Percentiles rank a stretch among this genome's conserved stretches.
Evolutionary conservation across 2,329 filamentous ascomycete genomes (phyloP).

Genomic region (Beauveria australis): DNA sequence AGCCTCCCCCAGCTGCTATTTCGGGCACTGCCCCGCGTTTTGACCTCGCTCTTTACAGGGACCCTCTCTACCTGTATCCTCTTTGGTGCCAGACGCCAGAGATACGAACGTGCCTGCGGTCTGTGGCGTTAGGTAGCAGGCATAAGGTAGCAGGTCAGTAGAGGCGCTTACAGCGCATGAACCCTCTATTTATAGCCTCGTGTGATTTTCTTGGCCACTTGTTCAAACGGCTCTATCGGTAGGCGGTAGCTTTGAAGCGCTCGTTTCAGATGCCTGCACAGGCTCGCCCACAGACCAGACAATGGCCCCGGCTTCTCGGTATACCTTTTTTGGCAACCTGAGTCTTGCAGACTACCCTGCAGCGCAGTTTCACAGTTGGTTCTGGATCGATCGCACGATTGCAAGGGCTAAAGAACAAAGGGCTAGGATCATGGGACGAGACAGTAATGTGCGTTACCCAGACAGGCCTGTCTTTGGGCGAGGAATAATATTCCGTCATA

Average conservation of each 20-base stretch:
- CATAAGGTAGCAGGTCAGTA: not conserved
- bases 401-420: too few relatives aligned
- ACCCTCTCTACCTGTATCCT: not conserved
- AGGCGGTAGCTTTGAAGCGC: not conserved
- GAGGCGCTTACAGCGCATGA: not conserved
- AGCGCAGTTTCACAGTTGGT: not conserved
- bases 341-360: not conserved
- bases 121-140: not conserved
- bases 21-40: conserved; percentile 5
- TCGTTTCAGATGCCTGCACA: not conserved
- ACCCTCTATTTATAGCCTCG: conserved; percentile 2
- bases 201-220: not conserved
- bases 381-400: too few relatives aligned
- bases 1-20: conserved; percentile 1
- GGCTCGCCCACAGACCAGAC: not conserved
- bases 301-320: not conserved
- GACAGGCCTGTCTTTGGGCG: too few relatives aligned
- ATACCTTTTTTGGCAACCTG: not conserved
- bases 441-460: too few relatives aligned
- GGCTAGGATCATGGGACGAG: too few relatives aligned
- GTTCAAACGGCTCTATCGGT: not conserved
- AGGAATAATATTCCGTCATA: too few relatives aligned
- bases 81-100: not conserved
- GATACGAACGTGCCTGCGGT: not conserved
- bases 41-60: not conserved